phyloP scores from a whole-genome alignment of 495 filamentous ascomycete genomes.

The Tuber borchii region DNA sequence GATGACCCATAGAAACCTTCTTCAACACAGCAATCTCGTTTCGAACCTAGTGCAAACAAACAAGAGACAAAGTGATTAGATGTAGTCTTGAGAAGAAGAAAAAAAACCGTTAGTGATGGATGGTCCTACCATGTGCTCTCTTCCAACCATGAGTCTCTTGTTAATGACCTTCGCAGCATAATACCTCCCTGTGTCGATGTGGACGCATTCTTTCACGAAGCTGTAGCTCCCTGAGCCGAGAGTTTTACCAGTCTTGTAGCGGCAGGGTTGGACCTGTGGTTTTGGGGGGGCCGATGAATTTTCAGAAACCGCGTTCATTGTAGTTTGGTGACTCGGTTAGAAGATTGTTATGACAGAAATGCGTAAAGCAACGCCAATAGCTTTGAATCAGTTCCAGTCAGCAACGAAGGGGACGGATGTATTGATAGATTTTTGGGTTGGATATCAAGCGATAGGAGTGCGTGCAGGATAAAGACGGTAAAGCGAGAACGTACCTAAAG shows the following conservation, averaged over 20 bases:
- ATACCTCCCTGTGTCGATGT: slow-evolving; percentile 95
- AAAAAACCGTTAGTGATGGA: slow-evolving; percentile 3
- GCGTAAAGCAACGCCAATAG: neutral
- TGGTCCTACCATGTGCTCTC: slow-evolving; percentile 88
- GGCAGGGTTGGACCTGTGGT: slow-evolving; percentile 66
- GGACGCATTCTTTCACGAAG: slow-evolving; percentile 98
- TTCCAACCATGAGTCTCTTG: slow-evolving; percentile 92
- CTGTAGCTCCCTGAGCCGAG: slow-evolving; percentile 94
- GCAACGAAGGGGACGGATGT: neutral
- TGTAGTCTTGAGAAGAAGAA: neutral
- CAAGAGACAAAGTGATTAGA: neutral
- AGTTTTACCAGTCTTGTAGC: slow-evolving; percentile 98
- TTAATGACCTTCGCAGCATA: slow-evolving; percentile 99
- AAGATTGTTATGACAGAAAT: neutral
- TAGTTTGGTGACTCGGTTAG: slow-evolving; percentile 30
- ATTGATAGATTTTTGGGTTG: neutral
- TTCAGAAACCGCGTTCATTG: slow-evolving; percentile 32
- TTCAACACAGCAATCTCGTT: slow-evolving; percentile 98
- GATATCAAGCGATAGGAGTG: neutral
- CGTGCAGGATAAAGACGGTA: neutral
- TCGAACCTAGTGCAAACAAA: slow-evolving; percentile 58
- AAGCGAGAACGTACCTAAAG: neutral
- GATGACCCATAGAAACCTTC: slow-evolving; percentile 92
- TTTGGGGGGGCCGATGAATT: slow-evolving; percentile 41
- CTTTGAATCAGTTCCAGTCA: neutral